These are phyloP conservation scores for Strigomonas galati DNA, from an alignment of 208 protist genomes.

Conservation along the genomic window DNA sequence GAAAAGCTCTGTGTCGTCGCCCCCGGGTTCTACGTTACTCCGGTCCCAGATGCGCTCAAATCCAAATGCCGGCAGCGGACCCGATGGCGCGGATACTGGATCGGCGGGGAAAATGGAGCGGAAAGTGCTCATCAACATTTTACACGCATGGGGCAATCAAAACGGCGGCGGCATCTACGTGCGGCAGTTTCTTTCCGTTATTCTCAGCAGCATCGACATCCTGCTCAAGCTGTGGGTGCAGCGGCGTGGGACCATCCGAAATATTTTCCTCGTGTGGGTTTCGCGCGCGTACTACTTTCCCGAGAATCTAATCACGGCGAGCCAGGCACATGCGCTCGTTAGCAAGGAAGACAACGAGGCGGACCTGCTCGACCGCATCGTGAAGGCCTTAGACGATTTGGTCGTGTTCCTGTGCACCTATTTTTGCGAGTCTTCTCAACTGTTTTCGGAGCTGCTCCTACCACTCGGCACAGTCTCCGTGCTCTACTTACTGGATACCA, in stretches of 20 bases:
- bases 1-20: no score
- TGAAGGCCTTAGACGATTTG: slow-evolving; percentile 27
- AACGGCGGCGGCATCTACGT: slow-evolving; percentile 11
- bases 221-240: slow-evolving; percentile 24
- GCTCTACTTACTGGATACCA: background rate
- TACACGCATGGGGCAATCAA: slow-evolving; percentile 7
- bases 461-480: background rate
- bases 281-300: slow-evolving; percentile 13
- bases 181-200: slow-evolving; percentile 14
- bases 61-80: no score
- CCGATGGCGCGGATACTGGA: no score
- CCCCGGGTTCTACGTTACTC: no score
- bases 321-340: slow-evolving; percentile 4
- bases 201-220: slow-evolving; percentile 19
- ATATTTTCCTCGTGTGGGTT: slow-evolving; percentile 15
- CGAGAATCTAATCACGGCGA: no score
- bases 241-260: slow-evolving; percentile 6
- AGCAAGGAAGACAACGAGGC: background rate
- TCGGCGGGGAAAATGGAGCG: background rate
- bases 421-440: slow-evolving; percentile 18
- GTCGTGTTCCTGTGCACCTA: slow-evolving; percentile 21
- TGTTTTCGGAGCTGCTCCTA: background rate
- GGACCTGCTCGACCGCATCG: slow-evolving; percentile 12
- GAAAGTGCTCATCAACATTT: slow-evolving; percentile 6
- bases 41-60: no score